Evolutionary conservation across 805 yeast genomes (phyloP), one percentile per base, ranked within the genome.

Genomic region (Saccharomycopsis selenospora): DNA sequence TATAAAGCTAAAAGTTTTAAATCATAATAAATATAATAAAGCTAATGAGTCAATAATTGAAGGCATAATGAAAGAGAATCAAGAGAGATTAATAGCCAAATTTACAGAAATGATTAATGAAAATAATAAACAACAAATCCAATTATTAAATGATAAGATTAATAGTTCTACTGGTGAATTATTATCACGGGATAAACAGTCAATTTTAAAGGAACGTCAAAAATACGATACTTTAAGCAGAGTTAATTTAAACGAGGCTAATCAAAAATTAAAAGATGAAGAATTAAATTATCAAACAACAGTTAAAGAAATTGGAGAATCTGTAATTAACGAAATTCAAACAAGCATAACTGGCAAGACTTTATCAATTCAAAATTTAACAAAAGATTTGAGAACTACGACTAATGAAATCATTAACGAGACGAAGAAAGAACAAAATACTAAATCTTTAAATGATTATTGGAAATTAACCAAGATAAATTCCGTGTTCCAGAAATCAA

Each of bases 61-160:
- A 11, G 5, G 22, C 7, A 17, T 26, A 17, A 4, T 44, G 23
- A 25, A 36, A 18, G 28, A 40, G 27, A n/a, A 11, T 18, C 24
- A 7, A 3, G 13, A 38, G 10, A 8, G 10, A 13, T n/a, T 14
- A 7, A 30, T 30, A 26, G 20, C 4, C 11, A 8, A n/a, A 29
- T 11, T 10, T 14, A 48, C 48, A 3, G 44, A 50, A 6, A 52
- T 51, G 18, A 47, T 61, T 20, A 49, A 56, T 11, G 41, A 45
- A 1, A 42, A 49, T 11, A 40, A 61, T 4, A 47, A 42, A 24
- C 55, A 54, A 1, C 52, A 59, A 38, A 51, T 47, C 8, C 23
- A 45, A 17, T 49, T 45, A 14, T 45, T 61, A n/a, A 44, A 42
- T 4, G 41, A 36, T 1, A 43, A 47, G 26, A 36, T 51, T 22